Evolutionary conservation across 345 rosid genomes (phyloP).

Genomic region (Raphanus sativus): DNA sequence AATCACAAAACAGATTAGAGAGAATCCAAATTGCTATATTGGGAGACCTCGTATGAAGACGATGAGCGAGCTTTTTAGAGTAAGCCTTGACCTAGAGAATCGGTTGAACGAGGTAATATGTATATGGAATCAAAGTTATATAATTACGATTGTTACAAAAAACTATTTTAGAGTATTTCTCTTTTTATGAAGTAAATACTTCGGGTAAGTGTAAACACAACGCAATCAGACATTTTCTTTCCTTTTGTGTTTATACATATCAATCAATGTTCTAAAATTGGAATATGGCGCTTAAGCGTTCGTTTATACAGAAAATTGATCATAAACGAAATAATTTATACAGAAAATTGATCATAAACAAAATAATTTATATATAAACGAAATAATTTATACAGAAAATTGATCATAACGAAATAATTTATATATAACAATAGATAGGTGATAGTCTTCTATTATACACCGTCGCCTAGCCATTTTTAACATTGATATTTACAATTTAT

Average conservation of each 20-base stretch:
- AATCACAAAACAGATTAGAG: slow-evolving; percentile 47
- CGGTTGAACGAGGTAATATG: slow-evolving; percentile 55
- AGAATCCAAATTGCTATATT: slow-evolving; percentile 67
- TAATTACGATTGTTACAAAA: neutral
- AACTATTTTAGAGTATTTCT: neutral
- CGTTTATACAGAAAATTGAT: too few species aligned
- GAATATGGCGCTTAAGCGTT: neutral
- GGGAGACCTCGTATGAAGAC: slow-evolving; percentile 78
- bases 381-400: too few species aligned
- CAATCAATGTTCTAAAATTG: too few species aligned
- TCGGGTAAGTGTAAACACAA: neutral
- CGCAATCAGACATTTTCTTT: too few species aligned
- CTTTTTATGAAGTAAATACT: neutral
- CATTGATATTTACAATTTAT: neutral
- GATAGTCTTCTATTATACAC: too few species aligned
- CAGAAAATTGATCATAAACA: too few species aligned
- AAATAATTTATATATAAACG: too few species aligned
- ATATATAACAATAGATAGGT: too few species aligned
- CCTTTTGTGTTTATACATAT: too few species aligned
- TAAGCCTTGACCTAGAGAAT: slow-evolving; percentile 56
- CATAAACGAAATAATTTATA: too few species aligned
- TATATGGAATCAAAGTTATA: neutral
- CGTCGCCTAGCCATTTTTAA: too few species aligned
- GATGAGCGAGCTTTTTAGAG: slow-evolving; percentile 52
- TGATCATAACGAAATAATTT: too few species aligned